phyloP scores from a whole-genome alignment of 805 yeast species.

The Huiozyma sinensis region DNA sequence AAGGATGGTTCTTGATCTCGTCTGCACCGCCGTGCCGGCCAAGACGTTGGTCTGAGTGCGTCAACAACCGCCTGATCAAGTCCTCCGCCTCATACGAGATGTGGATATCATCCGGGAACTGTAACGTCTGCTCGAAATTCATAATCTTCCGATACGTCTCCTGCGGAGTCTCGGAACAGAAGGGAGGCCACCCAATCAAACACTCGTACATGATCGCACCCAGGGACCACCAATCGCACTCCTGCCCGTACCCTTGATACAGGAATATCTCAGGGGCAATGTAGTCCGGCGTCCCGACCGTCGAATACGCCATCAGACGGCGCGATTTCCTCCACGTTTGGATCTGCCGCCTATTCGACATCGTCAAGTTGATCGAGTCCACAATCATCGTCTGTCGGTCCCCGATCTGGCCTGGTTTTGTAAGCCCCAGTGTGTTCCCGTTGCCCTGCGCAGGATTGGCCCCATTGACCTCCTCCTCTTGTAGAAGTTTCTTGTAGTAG shows the following conservation, averaged over 20 bases:
- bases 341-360: constrained; percentile 89
- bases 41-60: constrained; percentile 66
- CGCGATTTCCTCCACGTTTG: constrained; percentile 93
- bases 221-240: constrained; percentile 96
- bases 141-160: constrained; percentile 87
- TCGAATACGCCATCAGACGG: constrained; percentile 87
- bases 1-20: constrained; percentile 83
- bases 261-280: constrained; percentile 92
- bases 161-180: constrained; percentile 88
- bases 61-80: constrained; percentile 63
- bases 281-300: constrained; percentile 94
- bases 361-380: constrained; percentile 89
- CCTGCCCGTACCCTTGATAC: constrained; percentile 92
- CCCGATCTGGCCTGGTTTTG: constrained; percentile 30
- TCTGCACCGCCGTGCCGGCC: constrained; percentile 90
- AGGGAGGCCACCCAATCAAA: constrained; percentile 94
- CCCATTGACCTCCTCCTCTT: constrained; percentile 38
- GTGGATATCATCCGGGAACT: constrained; percentile 87
- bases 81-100: constrained; percentile 84
- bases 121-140: constrained; percentile 81
- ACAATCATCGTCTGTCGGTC: constrained; percentile 76
- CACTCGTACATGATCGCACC: constrained; percentile 97
- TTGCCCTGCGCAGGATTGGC: constrained; percentile 1
- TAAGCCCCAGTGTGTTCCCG: constrained; percentile 21
- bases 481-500: constrained; percentile 73